Evolutionary conservation across 352 stramenopile genomes (phyloP), one percentile per base, ranked within the genome.

Genomic region (Globisporangium mamillatum): DNA sequence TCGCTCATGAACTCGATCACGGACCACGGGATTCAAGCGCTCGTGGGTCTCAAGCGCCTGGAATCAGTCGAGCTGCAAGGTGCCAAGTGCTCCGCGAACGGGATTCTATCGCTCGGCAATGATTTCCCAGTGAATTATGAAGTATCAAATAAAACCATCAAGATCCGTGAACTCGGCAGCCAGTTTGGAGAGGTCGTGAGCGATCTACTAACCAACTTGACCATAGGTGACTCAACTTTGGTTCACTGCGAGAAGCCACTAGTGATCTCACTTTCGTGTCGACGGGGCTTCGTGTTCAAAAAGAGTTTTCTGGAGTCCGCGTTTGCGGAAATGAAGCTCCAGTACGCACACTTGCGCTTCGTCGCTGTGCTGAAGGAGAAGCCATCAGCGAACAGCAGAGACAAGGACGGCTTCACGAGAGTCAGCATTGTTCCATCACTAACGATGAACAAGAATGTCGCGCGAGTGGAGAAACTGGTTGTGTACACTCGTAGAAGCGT

Each of bases 101-200:
- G 65, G 3, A 67, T 86, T 27, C n/a, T 81, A 18, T 22, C 36
- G 9, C 71, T 81, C 44, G 14, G 24, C 80, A 4, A 58, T 2
- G 52, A 8, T 29, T 53, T 20, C 24, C 68, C 56, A 14, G 24
- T 1, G 2, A n/a, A 18, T 10, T 2, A 29, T 24, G n/a, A 7
- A 46, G 24, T 10, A 14, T 24, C 25, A 24, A 24, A 36, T 12
- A 68, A 70, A 53, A 67, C 29, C 1, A 41, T 83, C 18, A 60
- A 50, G 24, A 69, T 84, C 27, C 67, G 73, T 32, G 78, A 84
- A 25, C 71, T 86, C 22, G 76, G 78, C 16, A 75, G 65, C 14
- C 69, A 67, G n/a, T 86, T 86, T 53, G 75, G 76, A 9, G 73
- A 82, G 0, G 66, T 86, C 34, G 67, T 78, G 3, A 75, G 71